Percentiles rank a stretch among this genome's conserved stretches.
Conservation (phyloP, 805 yeast genomes). For the Blastobotrys parvus region DNA sequence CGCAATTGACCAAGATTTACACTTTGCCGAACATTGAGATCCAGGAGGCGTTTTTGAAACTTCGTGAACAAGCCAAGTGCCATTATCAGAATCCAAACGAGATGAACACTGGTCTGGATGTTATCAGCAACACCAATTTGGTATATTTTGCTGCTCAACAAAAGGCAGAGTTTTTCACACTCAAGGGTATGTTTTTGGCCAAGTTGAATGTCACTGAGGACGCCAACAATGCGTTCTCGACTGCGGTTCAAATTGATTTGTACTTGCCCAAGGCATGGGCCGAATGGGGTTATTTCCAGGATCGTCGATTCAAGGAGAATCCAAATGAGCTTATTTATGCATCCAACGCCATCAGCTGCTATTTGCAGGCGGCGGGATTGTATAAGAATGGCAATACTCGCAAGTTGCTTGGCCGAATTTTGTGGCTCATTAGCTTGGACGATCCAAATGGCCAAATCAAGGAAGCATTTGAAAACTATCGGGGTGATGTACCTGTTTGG, state of each 20-base stretch:
- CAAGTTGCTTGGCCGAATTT: slow-evolving; percentile 74
- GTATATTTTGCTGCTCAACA: slow-evolving; percentile 96
- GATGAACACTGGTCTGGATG: slow-evolving; percentile 90
- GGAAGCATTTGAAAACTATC: slow-evolving; percentile 80
- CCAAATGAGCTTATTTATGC: slow-evolving; percentile 78
- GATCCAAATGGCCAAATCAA: slow-evolving; percentile 74
- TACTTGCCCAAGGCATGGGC: slow-evolving; percentile 98
- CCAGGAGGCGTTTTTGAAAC: slow-evolving; percentile 92
- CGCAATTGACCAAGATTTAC: slow-evolving; percentile 85
- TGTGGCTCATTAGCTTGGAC: slow-evolving; percentile 90
- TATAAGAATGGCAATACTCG: slow-evolving; percentile 91
- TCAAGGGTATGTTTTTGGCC: slow-evolving; percentile 96
- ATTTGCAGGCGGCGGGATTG: slow-evolving; percentile 93
- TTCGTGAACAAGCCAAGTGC: slow-evolving; percentile 96
- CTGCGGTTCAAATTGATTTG: slow-evolving; percentile 93
- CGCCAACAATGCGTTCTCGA: slow-evolving; percentile 96
- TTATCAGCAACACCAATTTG: slow-evolving; percentile 89
- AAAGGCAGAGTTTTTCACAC: slow-evolving; percentile 94
- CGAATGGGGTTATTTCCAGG: slow-evolving; percentile 97
- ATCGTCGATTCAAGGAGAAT: slow-evolving; percentile 73
- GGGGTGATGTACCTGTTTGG: slow-evolving; percentile 98
- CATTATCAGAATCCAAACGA: slow-evolving; percentile 90
- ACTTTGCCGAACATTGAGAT: slow-evolving; percentile 96
- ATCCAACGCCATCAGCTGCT: slow-evolving; percentile 90
- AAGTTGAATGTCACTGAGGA: slow-evolving; percentile 85